Base-by-base conservation (phyloP, 306 rosid species). In the Malus asiatica region DNA sequence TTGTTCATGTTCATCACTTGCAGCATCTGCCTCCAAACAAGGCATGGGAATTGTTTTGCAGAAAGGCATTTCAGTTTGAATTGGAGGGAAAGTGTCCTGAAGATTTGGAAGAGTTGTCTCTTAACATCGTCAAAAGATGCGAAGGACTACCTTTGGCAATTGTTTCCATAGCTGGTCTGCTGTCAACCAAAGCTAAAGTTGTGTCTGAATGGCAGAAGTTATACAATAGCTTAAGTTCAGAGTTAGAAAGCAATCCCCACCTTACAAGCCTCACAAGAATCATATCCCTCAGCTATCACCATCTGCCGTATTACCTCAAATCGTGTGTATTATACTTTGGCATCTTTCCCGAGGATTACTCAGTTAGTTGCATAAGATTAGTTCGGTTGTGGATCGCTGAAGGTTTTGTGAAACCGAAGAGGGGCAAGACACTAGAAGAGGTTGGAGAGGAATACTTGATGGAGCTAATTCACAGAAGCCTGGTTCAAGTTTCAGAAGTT, bases 221-320 rank as follows among this genome's bases (percentile, higher is more conserved):
- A 30, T 20, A 14, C 18, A 35, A 35, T 35, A 35, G 40, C 8
- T 35, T 35, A 35, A 35, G 66, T 42, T 74, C 38, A 0, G 83
- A 80, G 71, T 48, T 80, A n/a, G 71, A 69, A 35, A 48, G 23
- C 2, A 68, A 74, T 61, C 32, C 68, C 6, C 71, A 75, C 9
- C 72, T 75, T 1, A 20, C 44, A 16, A 74, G 59, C 23, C 58
- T 80, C 19, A 16, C 20, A 33, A 74, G 55, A 35, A 75, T 75
- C 14, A 0, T 80, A 11, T 68, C 70, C 16, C 19, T 46, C 6
- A 58, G 78, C 63, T 81, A 71, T 44, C 32, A 81, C 18, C 65
- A 81, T 25, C 32, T 81, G 23, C 81, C 78, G 4, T 66, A 76
- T 23, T 11, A 81, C 40, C 77, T 81, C 20, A 81, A 81, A 57